Conservation (phyloP, 176 grass and related monocot genomes). For the Areca catechu region DNA sequence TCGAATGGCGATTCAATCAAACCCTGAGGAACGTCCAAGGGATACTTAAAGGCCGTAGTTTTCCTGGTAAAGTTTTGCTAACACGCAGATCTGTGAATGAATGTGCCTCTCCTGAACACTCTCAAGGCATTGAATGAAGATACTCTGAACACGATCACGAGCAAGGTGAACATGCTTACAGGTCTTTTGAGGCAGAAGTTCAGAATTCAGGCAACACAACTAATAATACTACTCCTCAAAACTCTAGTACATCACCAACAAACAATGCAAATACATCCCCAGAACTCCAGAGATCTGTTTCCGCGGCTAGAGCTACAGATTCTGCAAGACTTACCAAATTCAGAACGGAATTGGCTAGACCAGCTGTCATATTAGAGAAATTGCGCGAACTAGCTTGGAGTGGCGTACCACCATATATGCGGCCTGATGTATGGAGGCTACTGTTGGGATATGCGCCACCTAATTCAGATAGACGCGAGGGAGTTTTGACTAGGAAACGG, state of each 20-base stretch:
- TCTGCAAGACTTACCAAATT: slow-evolving; percentile 80
- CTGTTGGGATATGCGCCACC: slow-evolving; percentile 99
- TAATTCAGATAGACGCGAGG: slow-evolving; percentile 82
- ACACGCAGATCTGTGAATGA: slow-evolving; percentile 44
- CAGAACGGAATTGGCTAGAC: slow-evolving; percentile 69
- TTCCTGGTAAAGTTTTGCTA: slow-evolving; percentile 84
- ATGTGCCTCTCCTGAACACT: slow-evolving; percentile 32
- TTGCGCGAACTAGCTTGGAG: slow-evolving; percentile 96
- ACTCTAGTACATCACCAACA: slow-evolving; percentile 39
- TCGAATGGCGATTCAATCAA: slow-evolving; percentile 92
- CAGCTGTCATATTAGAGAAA: slow-evolving; percentile 92
- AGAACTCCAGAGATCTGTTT: slow-evolving; percentile 69
- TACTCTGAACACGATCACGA: slow-evolving; percentile 42
- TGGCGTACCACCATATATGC: slow-evolving; percentile 94
- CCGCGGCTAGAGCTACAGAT: slow-evolving; percentile 91
- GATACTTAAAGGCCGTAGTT: slow-evolving; percentile 83
- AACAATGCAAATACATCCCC: slow-evolving; percentile 43
- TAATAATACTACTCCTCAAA: slow-evolving; percentile 33
- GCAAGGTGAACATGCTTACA: slow-evolving; percentile 37
- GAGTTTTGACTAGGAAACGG: slow-evolving; percentile 86
- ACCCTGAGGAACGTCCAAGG: slow-evolving; percentile 88
- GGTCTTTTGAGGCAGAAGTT: slow-evolving; percentile 50
- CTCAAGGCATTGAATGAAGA: slow-evolving; percentile 29
- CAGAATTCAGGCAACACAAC: slow-evolving; percentile 31
- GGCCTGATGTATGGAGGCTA: slow-evolving; percentile 91